Percentiles rank a stretch among this genome's conserved stretches.
phyloP scores from a whole-genome alignment of 345 rosid genomes.

The Salix purpurea region DNA sequence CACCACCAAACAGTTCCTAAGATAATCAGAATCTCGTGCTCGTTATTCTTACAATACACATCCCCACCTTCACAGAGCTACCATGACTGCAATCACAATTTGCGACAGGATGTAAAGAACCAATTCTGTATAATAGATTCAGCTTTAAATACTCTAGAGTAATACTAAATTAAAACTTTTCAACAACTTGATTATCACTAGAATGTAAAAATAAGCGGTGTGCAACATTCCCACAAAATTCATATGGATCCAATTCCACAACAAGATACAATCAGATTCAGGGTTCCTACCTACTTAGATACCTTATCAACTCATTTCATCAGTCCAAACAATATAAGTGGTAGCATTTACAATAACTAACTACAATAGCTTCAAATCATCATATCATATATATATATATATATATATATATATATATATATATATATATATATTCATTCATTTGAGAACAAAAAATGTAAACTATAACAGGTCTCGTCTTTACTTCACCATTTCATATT shows the following conservation, averaged over 20 bases:
- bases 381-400: neutral
- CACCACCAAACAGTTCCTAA: neutral
- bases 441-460: neutral
- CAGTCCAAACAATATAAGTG: neutral
- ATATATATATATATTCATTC: neutral
- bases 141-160: neutral
- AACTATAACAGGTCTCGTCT: neutral
- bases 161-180: neutral
- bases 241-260: neutral
- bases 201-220: neutral
- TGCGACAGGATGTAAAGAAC: neutral
- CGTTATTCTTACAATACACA: neutral
- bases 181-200: neutral
- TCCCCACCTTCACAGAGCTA: neutral
- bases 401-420: neutral
- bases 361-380: neutral
- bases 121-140: neutral
- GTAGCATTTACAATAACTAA: neutral
- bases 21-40: neutral
- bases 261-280: neutral
- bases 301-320: neutral
- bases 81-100: neutral
- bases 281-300: neutral
- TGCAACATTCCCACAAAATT: neutral
- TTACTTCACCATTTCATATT: neutral